Base-by-base conservation (phyloP, 192 early-diverging fungal genomes). In the Gonapodya sp. region DNA sequence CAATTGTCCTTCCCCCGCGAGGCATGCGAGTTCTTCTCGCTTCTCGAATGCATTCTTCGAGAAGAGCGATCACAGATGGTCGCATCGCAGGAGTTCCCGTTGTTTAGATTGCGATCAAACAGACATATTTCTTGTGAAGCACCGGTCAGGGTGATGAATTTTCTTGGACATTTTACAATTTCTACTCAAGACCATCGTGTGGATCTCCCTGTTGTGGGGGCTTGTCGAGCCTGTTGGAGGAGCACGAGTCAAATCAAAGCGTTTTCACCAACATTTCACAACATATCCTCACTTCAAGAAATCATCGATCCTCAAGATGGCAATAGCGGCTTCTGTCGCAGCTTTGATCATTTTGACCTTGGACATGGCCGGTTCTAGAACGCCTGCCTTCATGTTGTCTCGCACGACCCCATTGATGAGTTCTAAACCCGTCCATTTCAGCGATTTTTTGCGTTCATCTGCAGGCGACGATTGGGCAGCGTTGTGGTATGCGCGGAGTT, bases 321-420 rank as follows among this genome's bases (percentile, higher is more conserved):
- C 94, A 84, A 99, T 94, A 34, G 98, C 98, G 72, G 98, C 96
- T 86, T 99, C 98, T 18, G 98, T 99, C 31, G 98, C 98, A 18
- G 95, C 94, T 87, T 97, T 97, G 81, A 99, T 88, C 75, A 93
- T 94, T 89, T 96, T 97, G 87, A 99, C 93, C 88, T 99, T 99
- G 83, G 94, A 95, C 92, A 99, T 95, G 64, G 96, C 94, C 18
- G 98, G 98, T 84, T 99, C 98, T 81, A 99, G 88, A 0, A 99
- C 95, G 37, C 98, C 98, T 31, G 96, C 94, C 73, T 90, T 87
- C 79, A 98, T 87, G 86, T 98, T 99, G 82, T 99, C 95, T 34
- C 98, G 90, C 34, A 96, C 86, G 81, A 92, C 92, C 34, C 98
- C 98, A 36, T 98, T 94, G 83, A 97, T 92, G 36, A 99, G 86